Evolutionary conservation across 768 basidiomycete genomes (phyloP), one percentile per base, ranked within the genome.

Genomic region (Galerina marginata): DNA sequence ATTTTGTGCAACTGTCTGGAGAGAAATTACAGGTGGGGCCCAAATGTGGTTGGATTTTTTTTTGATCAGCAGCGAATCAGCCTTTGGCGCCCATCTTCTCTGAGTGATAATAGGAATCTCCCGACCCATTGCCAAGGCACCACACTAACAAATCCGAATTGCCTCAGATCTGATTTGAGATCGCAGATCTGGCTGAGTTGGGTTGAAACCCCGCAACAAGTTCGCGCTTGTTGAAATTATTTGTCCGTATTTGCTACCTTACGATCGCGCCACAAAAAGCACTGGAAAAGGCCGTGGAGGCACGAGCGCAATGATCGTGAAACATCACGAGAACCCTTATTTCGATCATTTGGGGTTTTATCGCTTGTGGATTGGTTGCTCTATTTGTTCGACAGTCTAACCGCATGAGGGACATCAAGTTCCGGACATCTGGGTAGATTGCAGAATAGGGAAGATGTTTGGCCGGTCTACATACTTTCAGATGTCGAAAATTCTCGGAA

Each of bases 351-450:
- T 71, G 72, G 74, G 73, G 66, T 74, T 75, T 75, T 71, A 73
- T 74, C 71, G 73, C 72, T 68, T 67, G 67, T 64, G 68, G 67
- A 67, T 69, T 72, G 65, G 64, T 70, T 66, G 63, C 69, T 71
- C 61, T 72, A 74, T 74, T 72, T 72, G 68, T 74, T 78, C 76
- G 75, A 69, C 51, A 54, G 39, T 26, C 78, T 83, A 77, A 79
- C 81, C 79, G 79, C 77, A 83, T 75, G 71, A 70, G 77, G 80
- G 74, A 79, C 73, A 43, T 77, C 74, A 76, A 77, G 81, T 79
- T 80, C 78, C 79, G 81, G 76, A 70, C 73, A 74, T 71, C 65
- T 75, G 74, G 58, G 72, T 66, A 72, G 56, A 61, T 51, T 51
- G 66, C 72, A 67, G 67, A 79, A 80, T 77, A 75, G 76, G 74